A percentile compares a stretch with the other conserved stretches of the same genome.
Conservation (phyloP, 345 rosid species). For the Crucihimalaya himalaica region DNA sequence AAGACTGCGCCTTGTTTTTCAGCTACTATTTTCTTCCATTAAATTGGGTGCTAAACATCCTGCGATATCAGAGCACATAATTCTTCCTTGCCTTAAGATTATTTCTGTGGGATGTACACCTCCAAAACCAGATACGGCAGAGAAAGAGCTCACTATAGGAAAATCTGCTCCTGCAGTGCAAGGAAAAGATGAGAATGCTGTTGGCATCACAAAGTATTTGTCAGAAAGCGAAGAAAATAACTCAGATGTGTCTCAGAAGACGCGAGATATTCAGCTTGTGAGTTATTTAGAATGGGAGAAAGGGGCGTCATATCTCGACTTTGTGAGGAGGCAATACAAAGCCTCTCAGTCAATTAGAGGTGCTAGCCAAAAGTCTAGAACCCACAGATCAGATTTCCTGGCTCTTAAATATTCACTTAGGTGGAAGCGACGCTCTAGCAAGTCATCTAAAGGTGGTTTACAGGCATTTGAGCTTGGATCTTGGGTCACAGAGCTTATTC, state of each 20-base stretch:
- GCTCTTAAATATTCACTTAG: constrained; percentile 88
- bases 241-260: constrained; percentile 63
- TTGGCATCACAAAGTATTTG: constrained; percentile 45
- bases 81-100: constrained; percentile 96
- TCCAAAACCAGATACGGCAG: constrained; percentile 90
- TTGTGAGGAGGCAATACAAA: constrained; percentile 97
- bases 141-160: constrained; percentile 63
- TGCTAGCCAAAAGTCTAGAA: constrained; percentile 66
- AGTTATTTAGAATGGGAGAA: constrained; percentile 98
- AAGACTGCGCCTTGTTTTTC: constrained; percentile 90
- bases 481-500: constrained; percentile 95
- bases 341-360: constrained; percentile 75
- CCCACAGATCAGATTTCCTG: constrained; percentile 77
- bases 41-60: constrained; percentile 98
- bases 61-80: constrained; percentile 93
- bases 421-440: constrained; percentile 78
- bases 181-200: constrained; percentile 64
- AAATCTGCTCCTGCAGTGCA: constrained; percentile 56
- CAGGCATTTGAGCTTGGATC: constrained; percentile 89
- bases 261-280: constrained; percentile 76
- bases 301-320: constrained; percentile 97
- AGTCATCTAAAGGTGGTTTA: constrained; percentile 62
- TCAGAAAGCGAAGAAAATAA: constrained; percentile 63
- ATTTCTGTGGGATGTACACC: constrained; percentile 96
- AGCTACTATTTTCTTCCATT: constrained; percentile 89